Conservation (phyloP, 306 rosid genomes). For the Cicer bijugum region DNA sequence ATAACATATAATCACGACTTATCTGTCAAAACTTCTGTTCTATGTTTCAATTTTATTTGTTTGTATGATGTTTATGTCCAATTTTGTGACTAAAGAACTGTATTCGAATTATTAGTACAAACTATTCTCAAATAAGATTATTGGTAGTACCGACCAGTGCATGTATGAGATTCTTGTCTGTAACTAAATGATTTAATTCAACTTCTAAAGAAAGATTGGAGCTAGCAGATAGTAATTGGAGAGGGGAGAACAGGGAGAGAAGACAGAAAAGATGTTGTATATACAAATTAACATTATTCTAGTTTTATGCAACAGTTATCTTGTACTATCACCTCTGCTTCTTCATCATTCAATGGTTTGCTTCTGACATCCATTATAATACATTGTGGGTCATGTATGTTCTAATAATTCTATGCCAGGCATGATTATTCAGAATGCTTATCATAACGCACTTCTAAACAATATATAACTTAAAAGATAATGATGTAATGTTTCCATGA, state of each 20-base stretch:
- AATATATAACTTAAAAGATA: conserved; percentile 3
- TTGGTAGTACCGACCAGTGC: conserved; percentile 27
- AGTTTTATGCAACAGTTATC: conserved; percentile 35
- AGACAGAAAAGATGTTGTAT: conserved; percentile 6
- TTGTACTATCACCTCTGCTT: conserved; percentile 25
- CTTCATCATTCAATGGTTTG: conserved; percentile 40
- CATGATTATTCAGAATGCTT: conserved; percentile 29
- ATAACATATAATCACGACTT: not conserved
- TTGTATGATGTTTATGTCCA: conserved; percentile 6
- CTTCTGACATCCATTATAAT: conserved; percentile 41
- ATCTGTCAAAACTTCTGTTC: conserved; percentile 19
- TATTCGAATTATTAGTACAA: conserved; percentile 34
- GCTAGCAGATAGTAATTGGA: not conserved
- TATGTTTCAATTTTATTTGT: conserved; percentile 29
- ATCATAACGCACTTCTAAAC: conserved; percentile 28
- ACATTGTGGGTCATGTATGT: conserved; percentile 33
- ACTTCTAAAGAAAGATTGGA: conserved; percentile 31
- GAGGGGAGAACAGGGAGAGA: not conserved
- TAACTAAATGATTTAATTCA: conserved; percentile 24
- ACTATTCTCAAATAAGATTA: conserved; percentile 18
- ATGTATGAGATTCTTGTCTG: conserved; percentile 19
- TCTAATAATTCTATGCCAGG: conserved; percentile 35
- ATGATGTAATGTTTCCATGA: not conserved
- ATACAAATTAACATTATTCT: conserved; percentile 33
- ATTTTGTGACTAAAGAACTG: conserved; percentile 13